Evolutionary conservation across 2,329 filamentous ascomycete genomes (phyloP), one percentile per base, ranked within the genome.

Genomic region (Colletotrichum lentis): DNA sequence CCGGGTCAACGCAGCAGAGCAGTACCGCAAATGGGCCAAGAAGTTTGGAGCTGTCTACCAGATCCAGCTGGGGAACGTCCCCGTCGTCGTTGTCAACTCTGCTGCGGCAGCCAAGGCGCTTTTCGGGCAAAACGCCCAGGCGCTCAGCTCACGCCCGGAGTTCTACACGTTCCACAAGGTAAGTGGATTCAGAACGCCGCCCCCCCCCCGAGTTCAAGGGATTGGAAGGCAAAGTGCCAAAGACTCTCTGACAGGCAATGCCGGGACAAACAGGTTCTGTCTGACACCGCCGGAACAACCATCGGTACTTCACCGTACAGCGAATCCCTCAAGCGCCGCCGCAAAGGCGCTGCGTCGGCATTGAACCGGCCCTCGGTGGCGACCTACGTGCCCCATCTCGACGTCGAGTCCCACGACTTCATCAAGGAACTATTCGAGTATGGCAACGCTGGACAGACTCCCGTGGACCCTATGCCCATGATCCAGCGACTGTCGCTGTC

Each of bases 231-330:
- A 12, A 20, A 16, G 37, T 20, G 6, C 10, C 14, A 24, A n/a
- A 14, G 6, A 4, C 31, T 56, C 31, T 56, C 27, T 31, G 8
- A 31, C 27, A 31, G 27, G 27, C 7, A 7, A 31, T 31, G 27
- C 27, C 27, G 27, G 27, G 27, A 37, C 4, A 20, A 52, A 7
- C 54, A 88, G 85, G 84, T 90, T 2, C 80, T 90, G 2, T 89
- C 86, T 2, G 87, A 89, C 50, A 90, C 88, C 0, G 85, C 88
- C 1, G 88, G 88, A 6, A 90, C 88, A 0, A 91, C 89, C 0
- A 90, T 91, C 64, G 89, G 89, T 0, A 91, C 89, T 0, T 88
- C 86, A 0, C 89, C 89, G 0, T 91, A 89, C 73, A 88, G 84
- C 62, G 88, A 91, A 3, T 88, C 85, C 0, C 77, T 90, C 35